Base-by-base conservation (phyloP, 805 yeast species). In the Wickerhamiella parazyma region DNA sequence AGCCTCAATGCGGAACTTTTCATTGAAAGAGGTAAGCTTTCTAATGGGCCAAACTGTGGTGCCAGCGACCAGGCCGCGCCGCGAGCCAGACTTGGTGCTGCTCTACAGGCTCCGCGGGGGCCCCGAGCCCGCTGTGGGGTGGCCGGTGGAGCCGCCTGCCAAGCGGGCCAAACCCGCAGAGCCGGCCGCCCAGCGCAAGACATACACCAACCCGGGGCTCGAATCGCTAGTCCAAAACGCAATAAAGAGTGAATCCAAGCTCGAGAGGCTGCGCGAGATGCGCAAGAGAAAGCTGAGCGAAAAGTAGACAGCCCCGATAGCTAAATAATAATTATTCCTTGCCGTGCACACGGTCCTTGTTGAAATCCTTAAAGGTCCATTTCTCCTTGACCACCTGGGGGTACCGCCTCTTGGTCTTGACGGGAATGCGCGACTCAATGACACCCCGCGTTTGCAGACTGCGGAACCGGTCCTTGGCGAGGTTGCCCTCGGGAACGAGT, bases 361-460 rank as follows among this genome's bases (percentile, higher is more conserved):
- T 35, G 45, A 82, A 83, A 64, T 89, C 94, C 66, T 89, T 89
- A 65, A 81, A 83, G 26, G 87, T 73, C 93, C 94, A 85, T 65
- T 87, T 89, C 62, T 89, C 95, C 24, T 94, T 81, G 49, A 80
- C 64, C 68, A 80, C 84, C 47, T 72, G 79, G 52, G 76, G 70
- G 56, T 78, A 80, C 59, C 74, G 78, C 58, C 80, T 73, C 60
- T 68, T 74, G 60, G 74, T 75, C 51, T 69, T 70, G 46, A 73
- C 76, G 10, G 80, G 83, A 29, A 78, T 72, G 64, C 96, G 75
- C 5, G 94, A 69, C 62, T 89, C 98, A 45, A 91, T 70, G 57
- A 79, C 74, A 52, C 98, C 98, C 24, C 78, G 69, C 49, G 83
- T 75, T 65, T 91, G 97, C 49, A 89, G 60, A 48, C 73, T 73